phyloP scores from a whole-genome alignment of 495 filamentous ascomycete species.

The Antarctomyces pellizariae region DNA sequence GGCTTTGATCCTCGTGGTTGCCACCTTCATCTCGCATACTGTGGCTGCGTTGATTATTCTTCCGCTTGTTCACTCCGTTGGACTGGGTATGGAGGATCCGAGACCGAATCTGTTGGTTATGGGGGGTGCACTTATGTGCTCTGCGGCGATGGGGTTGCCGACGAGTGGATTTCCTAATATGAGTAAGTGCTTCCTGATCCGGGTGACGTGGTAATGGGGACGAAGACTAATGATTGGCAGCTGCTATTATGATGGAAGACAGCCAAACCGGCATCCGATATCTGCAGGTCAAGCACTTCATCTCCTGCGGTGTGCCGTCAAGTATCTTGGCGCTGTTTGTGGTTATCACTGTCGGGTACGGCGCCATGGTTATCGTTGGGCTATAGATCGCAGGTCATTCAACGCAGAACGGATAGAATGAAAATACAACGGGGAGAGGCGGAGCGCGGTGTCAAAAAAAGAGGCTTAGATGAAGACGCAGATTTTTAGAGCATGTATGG shows the following conservation, averaged over 20 bases:
- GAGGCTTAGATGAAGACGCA: too few relatives aligned
- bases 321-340: constrained; percentile 61
- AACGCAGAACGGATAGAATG: too few relatives aligned
- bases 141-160: constrained; percentile 66
- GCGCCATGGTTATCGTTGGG: constrained; percentile 57
- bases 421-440: too few relatives aligned
- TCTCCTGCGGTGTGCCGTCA: constrained; percentile 68
- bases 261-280: constrained; percentile 76
- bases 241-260: constrained; percentile 98
- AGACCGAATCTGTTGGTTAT: constrained; percentile 93
- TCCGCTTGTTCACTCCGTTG: constrained; percentile 70
- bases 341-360: constrained; percentile 73
- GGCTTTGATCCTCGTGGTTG: constrained; percentile 68
- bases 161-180: constrained; percentile 98
- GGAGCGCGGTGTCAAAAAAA: too few relatives aligned
- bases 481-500: too few relatives aligned
- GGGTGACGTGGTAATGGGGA: not conserved
- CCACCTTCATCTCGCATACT: constrained; percentile 95
- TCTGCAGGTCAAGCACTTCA: constrained; percentile 79
- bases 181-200: constrained; percentile 40
- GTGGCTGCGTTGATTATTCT: constrained; percentile 90
- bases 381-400: too few relatives aligned
- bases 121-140: constrained; percentile 41
- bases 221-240: constrained; percentile 18
- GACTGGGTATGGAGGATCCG: constrained; percentile 59